Evolutionary conservation across 345 rosid species (phyloP).

Genomic region (Aquilaria yunnanensis): DNA sequence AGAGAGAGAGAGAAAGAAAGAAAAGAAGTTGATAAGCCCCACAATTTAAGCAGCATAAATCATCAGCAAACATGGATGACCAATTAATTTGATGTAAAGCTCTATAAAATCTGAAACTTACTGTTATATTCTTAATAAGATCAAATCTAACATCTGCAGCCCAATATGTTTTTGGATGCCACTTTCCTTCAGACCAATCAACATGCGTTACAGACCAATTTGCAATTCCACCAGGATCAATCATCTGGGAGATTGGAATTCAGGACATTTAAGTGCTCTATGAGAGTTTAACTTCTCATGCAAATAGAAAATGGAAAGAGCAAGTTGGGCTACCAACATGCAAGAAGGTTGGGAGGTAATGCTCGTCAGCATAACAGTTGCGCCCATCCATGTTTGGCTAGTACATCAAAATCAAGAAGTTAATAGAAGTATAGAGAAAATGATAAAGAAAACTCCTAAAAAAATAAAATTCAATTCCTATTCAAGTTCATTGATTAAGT

Average conservation of each 20-base stretch:
- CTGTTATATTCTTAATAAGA: slow-evolving; percentile 51
- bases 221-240: slow-evolving; percentile 68
- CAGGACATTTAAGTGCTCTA: not conserved
- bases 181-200: slow-evolving; percentile 88
- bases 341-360: slow-evolving; percentile 61
- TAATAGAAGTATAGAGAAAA: too few species aligned
- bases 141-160: slow-evolving; percentile 45
- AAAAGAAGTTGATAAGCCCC: not conserved
- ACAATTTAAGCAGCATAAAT: too few species aligned
- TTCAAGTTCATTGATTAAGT: too few species aligned
- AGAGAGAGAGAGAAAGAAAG: not conserved
- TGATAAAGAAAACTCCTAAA: too few species aligned
- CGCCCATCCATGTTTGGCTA: slow-evolving; percentile 69
- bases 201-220: slow-evolving; percentile 78
- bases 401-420: slow-evolving; percentile 1
- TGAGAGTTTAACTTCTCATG: not conserved
- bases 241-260: slow-evolving; percentile 32
- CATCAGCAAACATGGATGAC: too few species aligned
- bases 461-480: too few species aligned
- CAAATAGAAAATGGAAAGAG: not conserved
- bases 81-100: too few species aligned
- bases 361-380: slow-evolving; percentile 68
- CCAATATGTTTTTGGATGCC: slow-evolving; percentile 69
- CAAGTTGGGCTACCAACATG: slow-evolving; percentile 30
- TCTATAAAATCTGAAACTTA: slow-evolving; percentile 16